These are phyloP conservation scores for Lachnellula arida DNA, from an alignment of 2,329 filamentous ascomycete genomes.

Conservation along the genomic window DNA sequence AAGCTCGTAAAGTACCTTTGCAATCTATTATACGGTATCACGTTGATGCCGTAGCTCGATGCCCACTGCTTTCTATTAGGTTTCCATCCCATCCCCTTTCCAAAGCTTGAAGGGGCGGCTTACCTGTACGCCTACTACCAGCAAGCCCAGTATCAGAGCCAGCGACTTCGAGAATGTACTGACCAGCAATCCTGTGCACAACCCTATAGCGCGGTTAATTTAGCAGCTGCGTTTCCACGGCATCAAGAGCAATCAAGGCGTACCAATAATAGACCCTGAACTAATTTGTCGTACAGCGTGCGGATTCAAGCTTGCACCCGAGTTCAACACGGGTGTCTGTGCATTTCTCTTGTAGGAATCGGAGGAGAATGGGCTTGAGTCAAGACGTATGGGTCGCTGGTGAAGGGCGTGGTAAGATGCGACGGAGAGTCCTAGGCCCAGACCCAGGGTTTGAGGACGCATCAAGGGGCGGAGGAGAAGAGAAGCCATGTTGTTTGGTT, in stretches of 20 bases:
- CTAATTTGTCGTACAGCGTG: slow-evolving; percentile 30
- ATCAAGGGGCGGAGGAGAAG: slow-evolving; percentile 29
- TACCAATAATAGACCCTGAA: slow-evolving; percentile 30
- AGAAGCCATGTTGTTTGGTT: slow-evolving; percentile 22
- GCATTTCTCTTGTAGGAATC: slow-evolving; percentile 29
- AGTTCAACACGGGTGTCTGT: slow-evolving; percentile 17
- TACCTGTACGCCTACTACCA: slow-evolving; percentile 47
- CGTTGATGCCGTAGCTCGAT: slow-evolving; percentile 46
- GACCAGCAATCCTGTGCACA: slow-evolving; percentile 46
- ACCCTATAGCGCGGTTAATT: slow-evolving; percentile 9
- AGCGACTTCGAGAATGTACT: slow-evolving; percentile 68
- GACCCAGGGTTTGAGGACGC: slow-evolving; percentile 30
- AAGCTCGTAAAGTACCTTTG: slow-evolving; percentile 47
- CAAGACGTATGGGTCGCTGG: slow-evolving; percentile 31
- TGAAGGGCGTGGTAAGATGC: slow-evolving; percentile 29
- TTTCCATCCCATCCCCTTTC: not conserved
- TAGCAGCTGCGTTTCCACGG: not conserved
- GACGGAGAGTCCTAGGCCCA: slow-evolving; percentile 35
- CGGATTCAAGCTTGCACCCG: slow-evolving; percentile 21
- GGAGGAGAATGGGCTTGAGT: slow-evolving; percentile 18
- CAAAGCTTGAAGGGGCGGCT: not conserved
- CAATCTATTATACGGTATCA: slow-evolving; percentile 35
- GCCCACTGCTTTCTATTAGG: slow-evolving; percentile 36
- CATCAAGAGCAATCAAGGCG: not conserved
- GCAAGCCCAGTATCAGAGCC: slow-evolving; percentile 60